These are phyloP conservation scores for Brassica rapa DNA, from an alignment of 345 rosid genomes.

Conservation along the genomic window DNA sequence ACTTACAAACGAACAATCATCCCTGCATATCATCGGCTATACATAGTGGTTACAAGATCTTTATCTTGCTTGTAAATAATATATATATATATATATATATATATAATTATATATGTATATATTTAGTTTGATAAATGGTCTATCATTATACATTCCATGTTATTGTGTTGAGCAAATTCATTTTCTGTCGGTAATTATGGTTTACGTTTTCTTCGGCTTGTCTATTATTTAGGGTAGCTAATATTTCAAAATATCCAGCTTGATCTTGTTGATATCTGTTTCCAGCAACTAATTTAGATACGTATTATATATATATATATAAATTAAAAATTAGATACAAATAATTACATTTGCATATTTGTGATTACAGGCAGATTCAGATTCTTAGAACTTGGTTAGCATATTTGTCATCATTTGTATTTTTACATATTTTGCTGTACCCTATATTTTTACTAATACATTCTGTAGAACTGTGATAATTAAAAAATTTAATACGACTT, in stretches of 20 bases:
- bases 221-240: constrained; percentile 3
- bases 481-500: constrained; percentile 40
- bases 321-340: not conserved
- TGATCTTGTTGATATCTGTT: constrained; percentile 17
- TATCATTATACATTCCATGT: not conserved
- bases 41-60: constrained; percentile 6
- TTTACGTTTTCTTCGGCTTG: not conserved
- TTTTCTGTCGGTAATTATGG: constrained; percentile 5
- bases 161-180: not conserved
- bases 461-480: not conserved
- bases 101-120: not conserved
- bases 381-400: not conserved
- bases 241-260: not conserved
- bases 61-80: constrained; percentile 11
- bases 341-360: constrained; percentile 14
- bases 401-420: not conserved
- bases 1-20: constrained; percentile 2
- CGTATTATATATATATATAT: not conserved
- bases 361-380: not conserved
- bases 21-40: constrained; percentile 4
- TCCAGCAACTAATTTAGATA: constrained; percentile 12
- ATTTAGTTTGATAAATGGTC: constrained; percentile 4
- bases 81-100: not conserved
- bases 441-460: not conserved
- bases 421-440: not conserved